Base-by-base conservation (phyloP, 768 basidiomycete genomes). In the Suillus sp. region DNA sequence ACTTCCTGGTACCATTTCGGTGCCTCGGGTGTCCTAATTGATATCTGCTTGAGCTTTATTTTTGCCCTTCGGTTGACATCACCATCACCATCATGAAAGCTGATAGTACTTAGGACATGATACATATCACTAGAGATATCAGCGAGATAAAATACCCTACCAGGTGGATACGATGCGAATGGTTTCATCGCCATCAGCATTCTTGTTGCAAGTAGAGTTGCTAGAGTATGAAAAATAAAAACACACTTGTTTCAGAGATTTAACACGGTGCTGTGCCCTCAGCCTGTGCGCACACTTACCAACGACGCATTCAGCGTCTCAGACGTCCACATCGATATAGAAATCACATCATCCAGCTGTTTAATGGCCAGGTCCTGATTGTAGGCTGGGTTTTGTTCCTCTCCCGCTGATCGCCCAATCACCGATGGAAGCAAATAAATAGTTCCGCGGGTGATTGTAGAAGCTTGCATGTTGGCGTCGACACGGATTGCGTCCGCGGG, bases 371-470 rank as follows among this genome's bases (percentile, higher is more conserved):
- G 45, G 22, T 11, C 45, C 22, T 22, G 45, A 13, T 42, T 11
- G 4, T 20, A 20, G 42, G 1, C 10, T 4, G 20, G 20, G 42
- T 10, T n/a, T n/a, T 4, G 9, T 47, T 22, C n/a, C 4, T 22
- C 45, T 48, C 13, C 47, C 11, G 6, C 22, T 8, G 22, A 25
- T 25, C 2, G 45, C 45, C 47, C 66, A 62, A 25, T 78, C 74
- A 13, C 67, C 75, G 1, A 75, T 65, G n/a, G 63, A 61, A 30
- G 78, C 74, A 45, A 76, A 75, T 32, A 60, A 59, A 64, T 79
- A 74, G 30, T 78, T 65, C 6, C 64, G 62, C 25, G 71, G 74
- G 43, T 78, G 75, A 13, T 76, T 78, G 51, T 79, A 78, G 20
- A 75, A n/a, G 42, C 65, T 10, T 62, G 61, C 73, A 77, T 74